phyloP scores from a whole-genome alignment of 2,329 filamentous ascomycete genomes.

The Sarocladium brachiariae region DNA sequence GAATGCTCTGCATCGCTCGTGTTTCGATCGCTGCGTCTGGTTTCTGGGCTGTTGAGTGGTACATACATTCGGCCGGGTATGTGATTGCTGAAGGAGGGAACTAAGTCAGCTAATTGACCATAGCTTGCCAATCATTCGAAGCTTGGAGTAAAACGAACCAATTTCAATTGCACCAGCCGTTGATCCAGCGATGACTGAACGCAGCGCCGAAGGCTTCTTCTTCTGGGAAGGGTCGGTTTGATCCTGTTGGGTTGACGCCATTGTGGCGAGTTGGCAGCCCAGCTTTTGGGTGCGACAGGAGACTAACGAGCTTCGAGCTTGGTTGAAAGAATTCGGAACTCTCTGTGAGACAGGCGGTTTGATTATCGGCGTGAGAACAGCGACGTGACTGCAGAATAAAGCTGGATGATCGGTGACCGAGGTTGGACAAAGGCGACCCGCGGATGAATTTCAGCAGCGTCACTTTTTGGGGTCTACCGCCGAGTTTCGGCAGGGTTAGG shows the following conservation, averaged over 20 bases:
- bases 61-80: slow-evolving; percentile 85
- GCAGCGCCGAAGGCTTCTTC: slow-evolving; percentile 66
- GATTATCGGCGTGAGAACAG: background rate
- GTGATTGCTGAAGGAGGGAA: slow-evolving; percentile 58
- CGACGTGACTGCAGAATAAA: background rate
- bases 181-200: slow-evolving; percentile 86
- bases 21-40: slow-evolving; percentile 1
- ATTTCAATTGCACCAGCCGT: slow-evolving; percentile 95
- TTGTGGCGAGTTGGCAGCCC: slow-evolving; percentile 13
- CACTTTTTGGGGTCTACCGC: background rate
- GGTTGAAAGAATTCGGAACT: background rate
- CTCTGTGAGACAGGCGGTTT: background rate
- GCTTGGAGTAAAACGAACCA: slow-evolving; percentile 41
- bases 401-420: background rate
- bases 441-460: slow-evolving; percentile 1
- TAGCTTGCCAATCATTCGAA: background rate
- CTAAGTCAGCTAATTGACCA: background rate
- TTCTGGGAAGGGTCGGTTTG: slow-evolving; percentile 22
- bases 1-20: background rate
- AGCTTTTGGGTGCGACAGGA: background rate
- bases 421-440: background rate
- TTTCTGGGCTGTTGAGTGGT: background rate
- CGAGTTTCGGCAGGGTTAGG: background rate
- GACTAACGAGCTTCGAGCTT: background rate
- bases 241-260: slow-evolving; percentile 22